A percentile compares a stretch with the other conserved stretches of the same genome.
These are phyloP conservation scores for Besnoitia besnoiti DNA, from an alignment of 169 alveolate genomes.

Conservation along the genomic window DNA sequence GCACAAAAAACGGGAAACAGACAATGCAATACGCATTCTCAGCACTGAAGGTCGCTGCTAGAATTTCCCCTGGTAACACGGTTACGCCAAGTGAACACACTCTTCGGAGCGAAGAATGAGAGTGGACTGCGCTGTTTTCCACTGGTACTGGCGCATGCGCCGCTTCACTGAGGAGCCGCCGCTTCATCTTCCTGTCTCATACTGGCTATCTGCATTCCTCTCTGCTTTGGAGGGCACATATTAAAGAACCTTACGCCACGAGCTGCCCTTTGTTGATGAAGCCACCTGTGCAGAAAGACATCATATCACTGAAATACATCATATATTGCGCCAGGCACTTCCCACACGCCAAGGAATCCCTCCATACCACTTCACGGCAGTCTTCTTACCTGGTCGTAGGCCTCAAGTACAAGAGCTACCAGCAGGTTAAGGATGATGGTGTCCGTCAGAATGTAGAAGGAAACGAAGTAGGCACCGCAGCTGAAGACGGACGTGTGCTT, in stretches of 20 bases:
- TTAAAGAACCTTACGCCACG: neutral
- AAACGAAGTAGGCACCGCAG: slow-evolving; percentile 54
- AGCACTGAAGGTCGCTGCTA: too few species aligned
- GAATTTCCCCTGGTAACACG: too few species aligned
- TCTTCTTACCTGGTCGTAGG: slow-evolving; percentile 43
- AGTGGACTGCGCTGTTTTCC: too few species aligned
- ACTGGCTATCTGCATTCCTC: too few species aligned
- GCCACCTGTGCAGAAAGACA: neutral
- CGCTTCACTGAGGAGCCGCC: too few species aligned
- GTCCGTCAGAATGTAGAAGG: slow-evolving; percentile 50
- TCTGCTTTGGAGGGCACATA: neutral
- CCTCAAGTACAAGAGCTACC: slow-evolving; percentile 58
- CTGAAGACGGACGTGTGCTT: slow-evolving; percentile 49
- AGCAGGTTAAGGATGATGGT: slow-evolving; percentile 53
- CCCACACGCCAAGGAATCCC: neutral
- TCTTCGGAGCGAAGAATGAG: too few species aligned
- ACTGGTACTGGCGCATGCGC: too few species aligned
- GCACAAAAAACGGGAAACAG: too few species aligned
- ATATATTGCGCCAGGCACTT: neutral
- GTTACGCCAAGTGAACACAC: too few species aligned
- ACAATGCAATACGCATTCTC: too few species aligned
- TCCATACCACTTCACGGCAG: neutral
- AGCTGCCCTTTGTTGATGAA: slow-evolving; percentile 21
- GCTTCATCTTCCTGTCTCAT: too few species aligned
- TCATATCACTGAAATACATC: too few species aligned